A percentile compares a stretch with the other conserved stretches of the same genome.
phyloP scores from a whole-genome alignment of 805 yeast species.

The Starmerella stellata region DNA sequence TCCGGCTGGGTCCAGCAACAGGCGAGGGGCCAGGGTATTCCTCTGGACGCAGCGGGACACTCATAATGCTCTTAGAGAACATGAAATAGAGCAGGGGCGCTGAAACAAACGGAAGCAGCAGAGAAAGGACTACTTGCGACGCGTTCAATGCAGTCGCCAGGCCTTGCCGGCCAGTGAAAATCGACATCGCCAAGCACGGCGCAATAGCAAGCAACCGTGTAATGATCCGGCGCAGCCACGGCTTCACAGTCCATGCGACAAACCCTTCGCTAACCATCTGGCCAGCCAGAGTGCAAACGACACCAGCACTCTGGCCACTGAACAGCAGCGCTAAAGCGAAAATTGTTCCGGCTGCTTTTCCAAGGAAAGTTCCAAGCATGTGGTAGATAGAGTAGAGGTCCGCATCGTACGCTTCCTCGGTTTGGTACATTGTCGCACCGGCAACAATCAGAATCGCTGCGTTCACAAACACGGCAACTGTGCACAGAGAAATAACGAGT shows the following conservation, averaged over 20 bases:
- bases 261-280: conserved; percentile 90
- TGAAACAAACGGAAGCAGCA: conserved; percentile 68
- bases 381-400: conserved; percentile 68
- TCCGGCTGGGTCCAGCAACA: conserved; percentile 5
- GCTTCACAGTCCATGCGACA: conserved; percentile 58
- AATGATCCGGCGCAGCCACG: conserved; percentile 60
- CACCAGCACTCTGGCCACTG: conserved; percentile 90
- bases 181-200: conserved; percentile 65
- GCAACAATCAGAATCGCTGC: conserved; percentile 81
- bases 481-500: conserved; percentile 58
- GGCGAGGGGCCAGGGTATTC: conserved; percentile 1
- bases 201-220: conserved; percentile 70
- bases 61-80: conserved; percentile 47
- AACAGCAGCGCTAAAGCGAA: conserved; percentile 78
- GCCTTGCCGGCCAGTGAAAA: conserved; percentile 64
- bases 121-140: conserved; percentile 64
- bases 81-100: conserved; percentile 80
- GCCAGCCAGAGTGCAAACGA: conserved; percentile 83
- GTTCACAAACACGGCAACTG: conserved; percentile 85
- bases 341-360: conserved; percentile 72
- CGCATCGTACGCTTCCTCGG: conserved; percentile 53
- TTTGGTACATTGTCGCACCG: conserved; percentile 58
- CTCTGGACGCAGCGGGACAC: conserved; percentile 20
- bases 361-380: conserved; percentile 47
- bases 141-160: conserved; percentile 51